phyloP scores from a whole-genome alignment of 1,284 basidiomycete genomes.

The Rhodofomes roseus region DNA sequence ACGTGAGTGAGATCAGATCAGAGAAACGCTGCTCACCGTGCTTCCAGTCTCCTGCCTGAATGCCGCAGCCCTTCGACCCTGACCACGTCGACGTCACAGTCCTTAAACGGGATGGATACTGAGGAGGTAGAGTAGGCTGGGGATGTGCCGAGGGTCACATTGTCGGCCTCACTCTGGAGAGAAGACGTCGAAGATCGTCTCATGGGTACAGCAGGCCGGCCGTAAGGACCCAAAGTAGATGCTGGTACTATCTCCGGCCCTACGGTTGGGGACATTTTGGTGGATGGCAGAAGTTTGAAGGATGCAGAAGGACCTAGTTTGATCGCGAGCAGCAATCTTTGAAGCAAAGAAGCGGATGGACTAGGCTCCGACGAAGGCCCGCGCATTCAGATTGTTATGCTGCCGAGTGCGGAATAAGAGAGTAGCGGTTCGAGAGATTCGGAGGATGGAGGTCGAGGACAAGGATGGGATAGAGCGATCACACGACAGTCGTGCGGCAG shows the following conservation, averaged over 20 bases:
- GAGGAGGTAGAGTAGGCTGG: constrained; percentile 34
- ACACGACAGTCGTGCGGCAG: neutral
- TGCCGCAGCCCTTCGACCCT: constrained; percentile 65
- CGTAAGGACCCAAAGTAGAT: constrained; percentile 12
- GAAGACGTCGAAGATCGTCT: constrained; percentile 21
- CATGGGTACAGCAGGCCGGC: constrained; percentile 14
- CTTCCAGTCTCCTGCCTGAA: constrained; percentile 56
- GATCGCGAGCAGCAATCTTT: constrained; percentile 20
- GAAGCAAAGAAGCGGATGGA: constrained; percentile 5
- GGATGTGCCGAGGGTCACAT: constrained; percentile 17
- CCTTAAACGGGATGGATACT: constrained; percentile 39
- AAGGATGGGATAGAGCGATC: neutral
- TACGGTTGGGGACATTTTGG: constrained; percentile 25
- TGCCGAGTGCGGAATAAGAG: neutral
- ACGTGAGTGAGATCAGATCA: constrained; percentile 14
- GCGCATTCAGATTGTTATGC: neutral
- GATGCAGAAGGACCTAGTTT: constrained; percentile 18
- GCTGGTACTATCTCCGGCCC: constrained; percentile 24
- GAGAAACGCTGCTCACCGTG: constrained; percentile 54
- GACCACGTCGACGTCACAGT: constrained; percentile 41
- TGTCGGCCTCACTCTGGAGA: constrained; percentile 18
- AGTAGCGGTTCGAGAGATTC: neutral
- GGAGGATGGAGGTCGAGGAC: neutral
- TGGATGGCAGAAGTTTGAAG: constrained; percentile 7
- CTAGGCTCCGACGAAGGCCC: neutral